Evolutionary conservation across 257 asterid species (phyloP).

Genomic region (Dorcoceras hygrometricum): DNA sequence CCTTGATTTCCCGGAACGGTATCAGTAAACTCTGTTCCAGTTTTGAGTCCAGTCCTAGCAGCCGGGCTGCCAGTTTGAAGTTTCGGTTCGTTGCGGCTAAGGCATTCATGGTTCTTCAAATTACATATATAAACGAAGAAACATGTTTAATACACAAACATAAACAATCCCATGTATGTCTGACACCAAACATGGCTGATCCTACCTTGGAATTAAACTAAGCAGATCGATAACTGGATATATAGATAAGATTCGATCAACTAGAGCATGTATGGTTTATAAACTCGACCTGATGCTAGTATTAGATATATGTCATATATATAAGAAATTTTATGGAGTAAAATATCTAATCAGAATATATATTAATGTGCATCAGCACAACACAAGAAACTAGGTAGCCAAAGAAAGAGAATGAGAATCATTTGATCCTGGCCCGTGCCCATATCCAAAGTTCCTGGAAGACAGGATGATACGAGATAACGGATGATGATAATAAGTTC

Average conservation of each 20-base stretch:
- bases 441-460: not conserved
- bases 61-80: constrained; percentile 83
- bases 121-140: not conserved
- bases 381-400: no score
- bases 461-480: no score
- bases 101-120: constrained; percentile 65
- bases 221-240: not conserved
- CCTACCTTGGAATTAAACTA: no score
- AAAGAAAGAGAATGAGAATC: constrained; percentile 14
- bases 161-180: no score
- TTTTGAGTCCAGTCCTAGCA: constrained; percentile 84
- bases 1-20: constrained; percentile 97
- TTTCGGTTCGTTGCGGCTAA: constrained; percentile 91
- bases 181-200: no score
- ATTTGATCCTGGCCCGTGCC: not conserved
- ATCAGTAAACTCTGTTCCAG: constrained; percentile 80
- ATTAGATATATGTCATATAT: not conserved
- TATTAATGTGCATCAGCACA: no score
- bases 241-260: not conserved
- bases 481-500: no score
- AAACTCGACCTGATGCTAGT: not conserved
- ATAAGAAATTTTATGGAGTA: no score
- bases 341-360: no score
- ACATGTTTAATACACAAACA: no score
- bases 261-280: not conserved